Evolutionary conservation across 75 land plant genomes (phyloP), one percentile per base, ranked within the genome.

Genomic region (Cryptomeria japonica): DNA sequence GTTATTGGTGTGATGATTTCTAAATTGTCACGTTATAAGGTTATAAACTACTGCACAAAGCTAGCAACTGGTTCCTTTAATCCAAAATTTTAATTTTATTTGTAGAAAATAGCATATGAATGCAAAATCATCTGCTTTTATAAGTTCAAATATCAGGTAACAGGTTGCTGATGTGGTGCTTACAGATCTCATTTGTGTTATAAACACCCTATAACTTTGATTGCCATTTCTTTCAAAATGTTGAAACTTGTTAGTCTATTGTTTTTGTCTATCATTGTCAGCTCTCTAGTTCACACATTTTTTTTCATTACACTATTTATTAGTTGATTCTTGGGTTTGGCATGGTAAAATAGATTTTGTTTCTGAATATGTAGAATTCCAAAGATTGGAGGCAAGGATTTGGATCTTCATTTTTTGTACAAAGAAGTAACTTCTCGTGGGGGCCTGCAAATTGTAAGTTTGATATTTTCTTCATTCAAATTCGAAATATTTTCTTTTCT

Each of bases 361-460:
- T 32, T 73, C 34, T 32, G 15, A 12, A 73, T 73, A 73, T 73
- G 37, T 25, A 91, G 92, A 80, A 88, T 86, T 68, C 92, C 92
- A 39, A 91, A 89, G 82, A 90, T 91, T 86, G 92, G 92, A 70
- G 92, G 92, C 44, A 91, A 87, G 61, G 88, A 90, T 76, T 84
- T 91, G 82, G 92, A 91, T 85, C 88, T 91, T 34, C 91, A 91
- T 55, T 36, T 75, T 78, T 77, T 91, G 10, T 91, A 91, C 36
- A 70, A 84, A 31, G 92, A 91, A 90, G 92, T 91, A n/a, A 90
- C 89, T 83, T 61, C 39, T 14, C 92, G 92, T n/a, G 92, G 92
- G 53, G 92, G 92, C 41, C 85, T 91, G 68, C 87, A 92, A 47
- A 90, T 91, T 92, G 93, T 92, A 68, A 47, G 39, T 18, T 42